phyloP scores from a whole-genome alignment of 495 filamentous ascomycete species.

The Cercophora scortea region DNA sequence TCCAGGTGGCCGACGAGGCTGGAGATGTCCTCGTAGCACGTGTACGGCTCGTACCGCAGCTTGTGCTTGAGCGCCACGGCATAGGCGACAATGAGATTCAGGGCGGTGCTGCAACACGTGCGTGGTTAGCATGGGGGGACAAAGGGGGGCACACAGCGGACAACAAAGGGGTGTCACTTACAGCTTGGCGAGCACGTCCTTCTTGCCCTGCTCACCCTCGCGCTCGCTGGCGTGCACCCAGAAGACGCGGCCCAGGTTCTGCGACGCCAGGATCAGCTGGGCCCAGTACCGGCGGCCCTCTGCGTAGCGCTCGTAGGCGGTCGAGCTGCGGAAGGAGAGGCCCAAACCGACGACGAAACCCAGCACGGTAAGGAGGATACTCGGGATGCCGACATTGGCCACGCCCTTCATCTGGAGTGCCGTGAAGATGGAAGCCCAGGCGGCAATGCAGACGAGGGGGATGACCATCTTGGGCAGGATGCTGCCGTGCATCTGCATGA shows the following conservation, averaged over 20 bases:
- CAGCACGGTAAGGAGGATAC: constrained; percentile 70
- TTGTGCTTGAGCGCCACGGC: constrained; percentile 72
- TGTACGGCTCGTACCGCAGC: constrained; percentile 81
- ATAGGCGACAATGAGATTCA: constrained; percentile 78
- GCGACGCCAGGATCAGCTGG: constrained; percentile 59
- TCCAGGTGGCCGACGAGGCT: constrained; percentile 52
- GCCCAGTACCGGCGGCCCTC: constrained; percentile 76
- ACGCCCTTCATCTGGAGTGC: constrained; percentile 30
- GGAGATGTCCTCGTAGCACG: constrained; percentile 61
- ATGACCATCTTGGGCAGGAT: constrained; percentile 75
- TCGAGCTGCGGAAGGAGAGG: constrained; percentile 75
- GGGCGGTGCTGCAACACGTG: constrained; percentile 46
- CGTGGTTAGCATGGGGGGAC: neutral
- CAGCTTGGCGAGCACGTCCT: constrained; percentile 66
- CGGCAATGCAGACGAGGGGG: constrained; percentile 57
- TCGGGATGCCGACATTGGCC: constrained; percentile 48
- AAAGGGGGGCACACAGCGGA: constrained; percentile 8
- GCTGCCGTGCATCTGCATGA: constrained; percentile 73
- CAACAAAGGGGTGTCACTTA: constrained; percentile 16
- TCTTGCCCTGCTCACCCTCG: constrained; percentile 50
- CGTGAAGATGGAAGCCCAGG: constrained; percentile 65
- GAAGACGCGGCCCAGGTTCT: constrained; percentile 67
- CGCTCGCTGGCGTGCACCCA: constrained; percentile 71
- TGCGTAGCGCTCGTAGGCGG: constrained; percentile 76
- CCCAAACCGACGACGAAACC: constrained; percentile 86